Conservation (phyloP, 768 basidiomycete species). For the Arthromyces matolae region DNA sequence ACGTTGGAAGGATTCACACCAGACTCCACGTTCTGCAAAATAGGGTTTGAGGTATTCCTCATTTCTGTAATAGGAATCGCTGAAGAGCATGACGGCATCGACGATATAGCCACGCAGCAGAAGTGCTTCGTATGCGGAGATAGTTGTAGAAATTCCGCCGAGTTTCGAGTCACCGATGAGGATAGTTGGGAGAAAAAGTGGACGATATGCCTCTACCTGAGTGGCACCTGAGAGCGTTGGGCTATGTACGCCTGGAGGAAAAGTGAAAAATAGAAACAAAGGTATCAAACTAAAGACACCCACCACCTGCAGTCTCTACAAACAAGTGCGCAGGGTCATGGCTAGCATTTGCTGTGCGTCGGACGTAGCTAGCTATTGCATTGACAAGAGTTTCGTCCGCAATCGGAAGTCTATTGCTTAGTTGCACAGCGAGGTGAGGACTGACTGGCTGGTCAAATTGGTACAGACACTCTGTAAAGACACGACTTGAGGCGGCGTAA, state of each 20-base stretch:
- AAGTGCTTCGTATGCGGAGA: slow-evolving; percentile 91
- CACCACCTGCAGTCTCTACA: slow-evolving; percentile 95
- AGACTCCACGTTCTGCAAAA: slow-evolving; percentile 70
- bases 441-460: slow-evolving; percentile 88
- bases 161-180: slow-evolving; percentile 86
- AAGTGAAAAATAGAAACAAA: background rate
- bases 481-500: slow-evolving; percentile 36
- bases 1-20: slow-evolving; percentile 47
- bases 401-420: slow-evolving; percentile 33
- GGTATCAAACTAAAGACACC: slow-evolving; percentile 29
- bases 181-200: slow-evolving; percentile 82
- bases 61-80: slow-evolving; percentile 85
- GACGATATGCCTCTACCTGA: slow-evolving; percentile 83
- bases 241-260: slow-evolving; percentile 79
- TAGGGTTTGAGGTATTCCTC: slow-evolving; percentile 76
- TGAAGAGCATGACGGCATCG: slow-evolving; percentile 80
- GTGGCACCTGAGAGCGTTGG: slow-evolving; percentile 80
- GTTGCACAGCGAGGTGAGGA: slow-evolving; percentile 80
- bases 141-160: slow-evolving; percentile 89
- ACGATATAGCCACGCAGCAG: slow-evolving; percentile 86
- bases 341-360: slow-evolving; percentile 34
- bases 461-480: slow-evolving; percentile 71
- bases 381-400: slow-evolving; percentile 65
- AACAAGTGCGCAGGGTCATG: slow-evolving; percentile 56
- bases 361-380: slow-evolving; percentile 62